A percentile compares a stretch with the other conserved stretches of the same genome.
These are phyloP conservation scores for Rhizophora apiculata DNA, from an alignment of 345 rosid species.

Conservation along the genomic window DNA sequence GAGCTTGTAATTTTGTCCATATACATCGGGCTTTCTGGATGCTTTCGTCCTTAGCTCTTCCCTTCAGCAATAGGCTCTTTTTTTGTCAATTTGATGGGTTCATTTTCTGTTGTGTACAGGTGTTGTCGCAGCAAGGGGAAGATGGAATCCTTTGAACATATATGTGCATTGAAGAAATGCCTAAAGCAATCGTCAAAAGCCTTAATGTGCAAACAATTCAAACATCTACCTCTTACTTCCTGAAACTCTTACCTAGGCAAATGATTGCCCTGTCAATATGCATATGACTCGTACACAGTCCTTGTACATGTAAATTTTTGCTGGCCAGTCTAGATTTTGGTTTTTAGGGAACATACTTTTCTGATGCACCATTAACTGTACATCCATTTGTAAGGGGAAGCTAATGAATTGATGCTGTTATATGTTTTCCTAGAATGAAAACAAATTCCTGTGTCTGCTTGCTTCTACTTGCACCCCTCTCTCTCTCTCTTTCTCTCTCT, in stretches of 20 bases:
- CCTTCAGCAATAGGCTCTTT: constrained; percentile 16
- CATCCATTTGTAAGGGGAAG: constrained; percentile 12
- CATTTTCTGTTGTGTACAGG: constrained; percentile 64
- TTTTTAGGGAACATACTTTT: background rate
- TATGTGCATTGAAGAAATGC: constrained; percentile 52
- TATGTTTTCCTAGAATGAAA: constrained; percentile 10
- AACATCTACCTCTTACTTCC: constrained; percentile 22
- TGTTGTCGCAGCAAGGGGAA: constrained; percentile 53
- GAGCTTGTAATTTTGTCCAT: background rate
- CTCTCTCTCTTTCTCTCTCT: background rate
- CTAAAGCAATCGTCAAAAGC: constrained; percentile 39
- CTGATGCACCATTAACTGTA: constrained; percentile 1
- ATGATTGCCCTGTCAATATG: constrained; percentile 8
- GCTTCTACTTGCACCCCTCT: constrained; percentile 2
- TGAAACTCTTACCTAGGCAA: constrained; percentile 14
- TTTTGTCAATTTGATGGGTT: constrained; percentile 68
- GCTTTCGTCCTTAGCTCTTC: constrained; percentile 13
- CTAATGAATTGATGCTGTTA: background rate
- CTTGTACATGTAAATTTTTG: constrained; percentile 19
- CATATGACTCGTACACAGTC: constrained; percentile 20
- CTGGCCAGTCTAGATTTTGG: constrained; percentile 8
- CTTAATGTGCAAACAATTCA: constrained; percentile 33
- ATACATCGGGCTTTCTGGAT: constrained; percentile 4
- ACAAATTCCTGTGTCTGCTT: constrained; percentile 1
- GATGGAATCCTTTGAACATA: constrained; percentile 55